phyloP scores from a whole-genome alignment of 2,329 filamentous ascomycete genomes.

The Stachybotrys chlorohalonatus region DNA sequence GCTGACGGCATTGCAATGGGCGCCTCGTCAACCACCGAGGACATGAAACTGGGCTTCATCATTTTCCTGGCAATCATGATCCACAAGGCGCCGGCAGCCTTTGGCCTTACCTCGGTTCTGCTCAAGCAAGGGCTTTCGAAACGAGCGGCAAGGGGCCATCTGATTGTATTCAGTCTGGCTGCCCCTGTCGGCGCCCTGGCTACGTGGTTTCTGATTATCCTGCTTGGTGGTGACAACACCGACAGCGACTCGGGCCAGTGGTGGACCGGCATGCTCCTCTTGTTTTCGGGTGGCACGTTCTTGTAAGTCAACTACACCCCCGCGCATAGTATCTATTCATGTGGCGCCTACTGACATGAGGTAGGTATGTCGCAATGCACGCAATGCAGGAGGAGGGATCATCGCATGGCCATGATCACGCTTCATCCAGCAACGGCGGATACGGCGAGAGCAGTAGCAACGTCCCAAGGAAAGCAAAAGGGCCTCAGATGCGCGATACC shows the following conservation, averaged over 20 bases:
- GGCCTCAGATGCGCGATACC: slow-evolving; percentile 58
- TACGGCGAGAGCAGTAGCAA: slow-evolving; percentile 38
- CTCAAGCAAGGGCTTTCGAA: slow-evolving; percentile 88
- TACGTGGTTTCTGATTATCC: slow-evolving; percentile 72
- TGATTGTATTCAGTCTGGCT: slow-evolving; percentile 85
- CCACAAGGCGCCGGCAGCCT: slow-evolving; percentile 92
- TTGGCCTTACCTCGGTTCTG: slow-evolving; percentile 83
- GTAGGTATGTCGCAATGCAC: slow-evolving; percentile 94
- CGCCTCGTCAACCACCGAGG: slow-evolving; percentile 68
- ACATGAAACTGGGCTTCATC: slow-evolving; percentile 73
- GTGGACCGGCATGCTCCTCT: slow-evolving; percentile 83
- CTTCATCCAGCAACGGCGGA: slow-evolving; percentile 35
- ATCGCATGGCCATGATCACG: slow-evolving; percentile 41
- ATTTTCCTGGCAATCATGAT: slow-evolving; percentile 96
- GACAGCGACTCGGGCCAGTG: slow-evolving; percentile 60
- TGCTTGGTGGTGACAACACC: slow-evolving; percentile 55
- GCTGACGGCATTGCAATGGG: slow-evolving; percentile 95
- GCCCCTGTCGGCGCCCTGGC: slow-evolving; percentile 77
- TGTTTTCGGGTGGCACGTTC: slow-evolving; percentile 97
- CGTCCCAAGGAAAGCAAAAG: slow-evolving; percentile 40
- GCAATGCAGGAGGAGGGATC: slow-evolving; percentile 76
- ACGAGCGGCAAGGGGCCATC: slow-evolving; percentile 70
- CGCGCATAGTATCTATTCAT: neutral
- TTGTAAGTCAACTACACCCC: slow-evolving; percentile 49
- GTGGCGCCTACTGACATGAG: slow-evolving; percentile 6